Conservation (phyloP, 371 early-diverging fungal species). For the Mortierella sp. region DNA sequence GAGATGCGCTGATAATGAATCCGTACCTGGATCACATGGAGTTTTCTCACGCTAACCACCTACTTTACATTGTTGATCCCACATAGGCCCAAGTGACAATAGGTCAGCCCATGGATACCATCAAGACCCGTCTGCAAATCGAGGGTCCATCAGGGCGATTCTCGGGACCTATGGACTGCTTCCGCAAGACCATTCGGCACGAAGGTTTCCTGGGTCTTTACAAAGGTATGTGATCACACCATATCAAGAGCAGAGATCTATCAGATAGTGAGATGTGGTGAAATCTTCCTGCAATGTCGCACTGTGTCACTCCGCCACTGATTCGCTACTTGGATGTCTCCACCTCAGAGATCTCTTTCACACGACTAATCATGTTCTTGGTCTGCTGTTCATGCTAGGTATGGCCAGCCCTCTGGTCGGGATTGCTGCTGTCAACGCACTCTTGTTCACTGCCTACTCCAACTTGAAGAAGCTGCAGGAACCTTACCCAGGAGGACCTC, state of each 20-base stretch:
- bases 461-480: conserved; percentile 64
- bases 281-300: background rate
- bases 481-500: conserved; percentile 41
- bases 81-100: conserved; percentile 63
- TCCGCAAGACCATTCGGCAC: conserved; percentile 68
- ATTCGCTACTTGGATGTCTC: no score
- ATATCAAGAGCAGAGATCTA: no score
- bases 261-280: background rate
- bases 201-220: conserved; percentile 81
- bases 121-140: conserved; percentile 77
- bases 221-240: conserved; percentile 64
- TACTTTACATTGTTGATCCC: background rate
- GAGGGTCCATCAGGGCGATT: conserved; percentile 64
- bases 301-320: no score
- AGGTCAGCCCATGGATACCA: conserved; percentile 80
- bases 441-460: conserved; percentile 84
- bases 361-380: no score
- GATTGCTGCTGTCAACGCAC: conserved; percentile 84
- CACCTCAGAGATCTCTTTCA: no score
- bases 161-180: conserved; percentile 77
- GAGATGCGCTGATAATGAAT: background rate
- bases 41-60: background rate
- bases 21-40: background rate
- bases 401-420: conserved; percentile 88
- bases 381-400: conserved; percentile 48